Evolutionary conservation across 164 flowering plant genomes (phyloP).

Genomic region (Cinnamomum chago): DNA sequence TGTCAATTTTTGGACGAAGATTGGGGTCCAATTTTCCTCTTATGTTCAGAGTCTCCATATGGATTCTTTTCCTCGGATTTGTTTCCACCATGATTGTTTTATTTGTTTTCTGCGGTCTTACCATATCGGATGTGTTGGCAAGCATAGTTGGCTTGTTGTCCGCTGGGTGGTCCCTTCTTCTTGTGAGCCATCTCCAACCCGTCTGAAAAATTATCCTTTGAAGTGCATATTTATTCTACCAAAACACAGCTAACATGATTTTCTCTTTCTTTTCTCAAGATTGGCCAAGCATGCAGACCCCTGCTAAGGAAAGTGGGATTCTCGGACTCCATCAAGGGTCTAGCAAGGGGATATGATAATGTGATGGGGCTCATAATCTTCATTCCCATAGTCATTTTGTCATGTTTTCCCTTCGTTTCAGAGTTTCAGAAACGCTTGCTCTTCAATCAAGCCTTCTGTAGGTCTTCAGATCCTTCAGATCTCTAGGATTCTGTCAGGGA

Average conservation of each 20-base stretch:
- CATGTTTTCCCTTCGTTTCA: constrained; percentile 95
- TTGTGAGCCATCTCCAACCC: constrained; percentile 42
- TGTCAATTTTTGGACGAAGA: constrained; percentile 84
- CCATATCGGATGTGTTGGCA: constrained; percentile 67
- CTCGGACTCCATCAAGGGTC: constrained; percentile 85
- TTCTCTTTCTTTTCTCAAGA: constrained; percentile 32
- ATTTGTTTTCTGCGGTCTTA: constrained; percentile 78
- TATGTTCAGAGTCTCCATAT: constrained; percentile 92
- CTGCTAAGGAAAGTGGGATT: constrained; percentile 46
- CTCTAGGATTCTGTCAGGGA: constrained; percentile 92
- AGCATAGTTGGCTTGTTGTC: constrained; percentile 82
- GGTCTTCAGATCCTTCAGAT: constrained; percentile 69
- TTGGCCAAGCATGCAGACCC: constrained; percentile 78
- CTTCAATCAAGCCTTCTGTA: constrained; percentile 97
- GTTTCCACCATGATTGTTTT: constrained; percentile 80
- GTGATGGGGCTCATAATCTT: constrained; percentile 79
- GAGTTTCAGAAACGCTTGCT: constrained; percentile 93
- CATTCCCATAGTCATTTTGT: constrained; percentile 74
- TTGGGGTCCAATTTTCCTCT: constrained; percentile 94
- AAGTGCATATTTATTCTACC: background rate
- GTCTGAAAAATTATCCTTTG: background rate
- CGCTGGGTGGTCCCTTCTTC: constrained; percentile 91
- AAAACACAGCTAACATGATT: background rate
- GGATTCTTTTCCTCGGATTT: constrained; percentile 81
- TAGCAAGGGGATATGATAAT: constrained; percentile 79